A percentile compares a stretch with the other conserved stretches of the same genome.
These are phyloP conservation scores for Didymella pomorum DNA, from an alignment of 2,329 filamentous ascomycete genomes.

Conservation along the genomic window DNA sequence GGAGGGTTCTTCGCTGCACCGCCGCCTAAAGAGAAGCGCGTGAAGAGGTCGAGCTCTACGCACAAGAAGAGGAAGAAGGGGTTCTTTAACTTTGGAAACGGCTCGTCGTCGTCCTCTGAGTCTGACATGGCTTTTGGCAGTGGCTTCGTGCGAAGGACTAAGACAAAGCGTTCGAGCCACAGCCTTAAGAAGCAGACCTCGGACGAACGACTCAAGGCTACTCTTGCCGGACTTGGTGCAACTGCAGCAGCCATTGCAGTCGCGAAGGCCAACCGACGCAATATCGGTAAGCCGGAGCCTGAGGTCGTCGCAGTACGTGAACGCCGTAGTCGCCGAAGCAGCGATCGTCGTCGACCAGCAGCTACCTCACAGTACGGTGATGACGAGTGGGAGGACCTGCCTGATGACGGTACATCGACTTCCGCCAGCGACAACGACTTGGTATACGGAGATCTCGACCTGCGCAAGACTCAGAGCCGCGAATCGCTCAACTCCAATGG, in stretches of 20 bases:
- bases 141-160: constrained; percentile 39
- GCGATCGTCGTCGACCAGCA: constrained; percentile 25
- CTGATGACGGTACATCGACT: constrained; percentile 50
- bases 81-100: constrained; percentile 60
- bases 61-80: constrained; percentile 54
- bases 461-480: constrained; percentile 53
- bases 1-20: constrained; percentile 68
- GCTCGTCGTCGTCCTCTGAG: constrained; percentile 56
- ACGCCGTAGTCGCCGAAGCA: constrained; percentile 33
- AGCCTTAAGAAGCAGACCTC: constrained; percentile 49
- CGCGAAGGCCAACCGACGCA: constrained; percentile 46
- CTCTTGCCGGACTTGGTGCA: constrained; percentile 56
- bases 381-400: constrained; percentile 57
- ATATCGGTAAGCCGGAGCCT: constrained; percentile 37
- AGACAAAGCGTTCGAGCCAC: constrained; percentile 33
- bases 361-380: constrained; percentile 52
- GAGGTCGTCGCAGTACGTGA: constrained; percentile 50
- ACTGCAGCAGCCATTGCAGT: constrained; percentile 59
- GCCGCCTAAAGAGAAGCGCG: constrained; percentile 42
- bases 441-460: constrained; percentile 64
- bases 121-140: constrained; percentile 58
- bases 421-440: constrained; percentile 64
- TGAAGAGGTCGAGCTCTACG: constrained; percentile 29
- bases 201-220: constrained; percentile 57
- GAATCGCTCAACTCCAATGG: constrained; percentile 63